Conservation (phyloP, 345 rosid species). For the Turnera subulata region DNA sequence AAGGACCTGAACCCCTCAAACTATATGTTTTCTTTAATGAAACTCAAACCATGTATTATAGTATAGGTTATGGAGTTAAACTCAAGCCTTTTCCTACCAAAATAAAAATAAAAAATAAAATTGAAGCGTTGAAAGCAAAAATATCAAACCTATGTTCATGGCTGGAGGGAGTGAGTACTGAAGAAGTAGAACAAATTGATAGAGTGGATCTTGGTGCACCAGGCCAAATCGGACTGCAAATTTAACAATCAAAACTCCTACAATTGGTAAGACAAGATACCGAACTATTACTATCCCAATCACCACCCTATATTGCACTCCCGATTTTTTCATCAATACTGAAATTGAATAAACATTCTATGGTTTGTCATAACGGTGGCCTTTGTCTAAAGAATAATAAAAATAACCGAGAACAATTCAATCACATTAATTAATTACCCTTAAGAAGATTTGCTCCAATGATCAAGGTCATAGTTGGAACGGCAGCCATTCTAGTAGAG, state of each 20-base stretch:
- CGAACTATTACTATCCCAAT: slow-evolving; percentile 20
- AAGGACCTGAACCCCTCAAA: no score
- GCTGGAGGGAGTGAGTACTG: slow-evolving; percentile 58
- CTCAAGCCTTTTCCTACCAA: no score
- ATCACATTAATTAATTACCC: slow-evolving; percentile 26
- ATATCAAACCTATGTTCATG: slow-evolving; percentile 35
- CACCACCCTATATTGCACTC: slow-evolving; percentile 4
- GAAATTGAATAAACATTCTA: background rate
- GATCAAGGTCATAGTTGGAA: slow-evolving; percentile 37
- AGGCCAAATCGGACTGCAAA: slow-evolving; percentile 20
- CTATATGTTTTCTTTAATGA: no score
- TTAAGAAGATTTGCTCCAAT: slow-evolving; percentile 45
- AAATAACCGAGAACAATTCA: background rate
- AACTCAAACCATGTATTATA: no score
- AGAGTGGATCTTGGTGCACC: slow-evolving; percentile 29
- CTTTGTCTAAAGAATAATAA: background rate
- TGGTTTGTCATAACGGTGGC: background rate
- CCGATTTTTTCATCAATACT: slow-evolving; percentile 22
- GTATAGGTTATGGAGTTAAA: no score
- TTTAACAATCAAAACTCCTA: slow-evolving; percentile 23
- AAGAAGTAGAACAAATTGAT: slow-evolving; percentile 39
- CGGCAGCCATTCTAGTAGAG: slow-evolving; percentile 31
- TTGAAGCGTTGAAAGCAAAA: no score
- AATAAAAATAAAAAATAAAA: no score
- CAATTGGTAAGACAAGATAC: slow-evolving; percentile 18